These are phyloP conservation scores for Lentinula edodes DNA, from an alignment of 768 basidiomycete species.

Conservation along the genomic window DNA sequence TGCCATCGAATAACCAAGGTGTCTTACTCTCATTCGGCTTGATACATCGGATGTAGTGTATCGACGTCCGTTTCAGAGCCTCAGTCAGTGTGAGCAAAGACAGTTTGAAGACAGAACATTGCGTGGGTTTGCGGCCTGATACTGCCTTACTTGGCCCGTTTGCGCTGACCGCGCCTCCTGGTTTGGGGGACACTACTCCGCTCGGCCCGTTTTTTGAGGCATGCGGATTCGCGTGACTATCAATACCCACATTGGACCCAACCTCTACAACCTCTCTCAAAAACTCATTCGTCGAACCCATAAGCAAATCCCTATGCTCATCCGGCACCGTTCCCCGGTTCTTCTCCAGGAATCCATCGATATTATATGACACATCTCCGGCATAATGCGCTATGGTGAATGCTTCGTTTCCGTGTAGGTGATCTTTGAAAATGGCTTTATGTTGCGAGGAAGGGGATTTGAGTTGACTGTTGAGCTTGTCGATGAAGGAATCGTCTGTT, in stretches of 20 bases:
- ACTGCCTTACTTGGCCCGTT: slow-evolving; percentile 45
- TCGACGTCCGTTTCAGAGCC: slow-evolving; percentile 92
- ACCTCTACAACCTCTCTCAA: slow-evolving; percentile 91
- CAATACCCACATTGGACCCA: slow-evolving; percentile 40
- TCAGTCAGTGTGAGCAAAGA: slow-evolving; percentile 94
- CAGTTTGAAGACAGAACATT: slow-evolving; percentile 97
- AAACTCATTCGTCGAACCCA: slow-evolving; percentile 84
- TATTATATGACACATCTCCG: slow-evolving; percentile 96
- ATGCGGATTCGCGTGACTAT: not conserved
- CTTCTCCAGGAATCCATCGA: slow-evolving; percentile 99
- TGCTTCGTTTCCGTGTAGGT: slow-evolving; percentile 94
- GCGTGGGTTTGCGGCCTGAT: slow-evolving; percentile 99
- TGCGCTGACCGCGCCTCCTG: not conserved
- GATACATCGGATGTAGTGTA: slow-evolving; percentile 99
- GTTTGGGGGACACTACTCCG: not conserved
- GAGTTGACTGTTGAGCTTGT: slow-evolving; percentile 86
- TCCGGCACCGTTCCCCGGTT: slow-evolving; percentile 98
- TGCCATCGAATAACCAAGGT: slow-evolving; percentile 94
- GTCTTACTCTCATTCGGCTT: slow-evolving; percentile 96
- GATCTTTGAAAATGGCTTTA: slow-evolving; percentile 90
- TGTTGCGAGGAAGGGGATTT: slow-evolving; percentile 62
- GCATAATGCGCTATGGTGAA: slow-evolving; percentile 99
- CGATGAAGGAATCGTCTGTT: slow-evolving; percentile 86
- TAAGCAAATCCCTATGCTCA: slow-evolving; percentile 88
- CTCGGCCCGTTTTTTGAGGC: not conserved